These are phyloP conservation scores for Lyophyllum atratum DNA, from an alignment of 768 basidiomycete species.

Conservation along the genomic window DNA sequence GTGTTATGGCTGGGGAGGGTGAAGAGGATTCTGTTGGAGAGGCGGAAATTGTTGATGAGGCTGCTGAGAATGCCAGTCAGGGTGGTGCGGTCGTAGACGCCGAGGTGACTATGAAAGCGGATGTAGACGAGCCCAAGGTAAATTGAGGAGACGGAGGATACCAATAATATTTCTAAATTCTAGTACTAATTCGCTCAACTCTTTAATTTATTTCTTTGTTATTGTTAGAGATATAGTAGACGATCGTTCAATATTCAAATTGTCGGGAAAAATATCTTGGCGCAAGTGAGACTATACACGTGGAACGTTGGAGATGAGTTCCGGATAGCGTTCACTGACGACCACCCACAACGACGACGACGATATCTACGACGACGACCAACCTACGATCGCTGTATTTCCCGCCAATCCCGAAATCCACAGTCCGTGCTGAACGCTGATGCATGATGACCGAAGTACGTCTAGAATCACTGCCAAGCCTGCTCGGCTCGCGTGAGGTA, in stretches of 20 bases:
- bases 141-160: neutral
- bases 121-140: neutral
- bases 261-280: neutral
- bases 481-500: conserved; percentile 1
- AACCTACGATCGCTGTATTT: neutral
- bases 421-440: neutral
- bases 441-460: conserved; percentile 12
- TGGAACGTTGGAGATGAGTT: neutral
- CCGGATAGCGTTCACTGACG: neutral
- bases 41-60: neutral
- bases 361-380: neutral
- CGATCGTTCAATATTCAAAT: too few species aligned
- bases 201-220: too few species aligned
- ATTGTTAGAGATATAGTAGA: too few species aligned
- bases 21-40: neutral
- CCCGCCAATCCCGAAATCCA: neutral
- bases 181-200: too few species aligned
- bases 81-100: neutral
- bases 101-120: neutral
- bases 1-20: neutral
- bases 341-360: neutral
- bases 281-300: neutral
- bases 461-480: conserved; percentile 14
- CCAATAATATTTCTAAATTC: too few species aligned
- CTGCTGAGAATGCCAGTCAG: neutral